Evolutionary conservation across 2,329 filamentous ascomycete genomes (phyloP).

Genomic region (Acephala macrosclerotiorum): DNA sequence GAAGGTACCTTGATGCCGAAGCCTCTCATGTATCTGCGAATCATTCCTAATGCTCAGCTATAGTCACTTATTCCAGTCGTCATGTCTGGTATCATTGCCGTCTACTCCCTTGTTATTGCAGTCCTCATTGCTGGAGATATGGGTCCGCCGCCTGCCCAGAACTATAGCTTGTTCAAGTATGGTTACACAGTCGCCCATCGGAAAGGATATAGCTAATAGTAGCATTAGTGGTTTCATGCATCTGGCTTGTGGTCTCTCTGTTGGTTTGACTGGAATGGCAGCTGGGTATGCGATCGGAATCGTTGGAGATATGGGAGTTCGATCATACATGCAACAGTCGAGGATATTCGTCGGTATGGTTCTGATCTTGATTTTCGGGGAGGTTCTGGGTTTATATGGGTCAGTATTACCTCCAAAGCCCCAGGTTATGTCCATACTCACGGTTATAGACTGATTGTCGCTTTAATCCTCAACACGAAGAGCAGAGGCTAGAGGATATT

Average conservation of each 20-base stretch:
- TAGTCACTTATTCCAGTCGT: constrained; percentile 87
- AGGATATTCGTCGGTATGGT: constrained; percentile 99
- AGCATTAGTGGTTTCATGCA: constrained; percentile 83
- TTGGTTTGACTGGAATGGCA: constrained; percentile 90
- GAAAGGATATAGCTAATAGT: constrained; percentile 18
- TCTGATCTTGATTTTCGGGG: constrained; percentile 96
- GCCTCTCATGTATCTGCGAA: constrained; percentile 6
- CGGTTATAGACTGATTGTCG: constrained; percentile 79
- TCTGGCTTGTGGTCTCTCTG: constrained; percentile 86
- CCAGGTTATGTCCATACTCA: constrained; percentile 22
- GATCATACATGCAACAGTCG: constrained; percentile 95
- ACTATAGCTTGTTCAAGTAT: constrained; percentile 86
- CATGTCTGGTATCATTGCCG: constrained; percentile 99
- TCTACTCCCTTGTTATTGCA: constrained; percentile 96
- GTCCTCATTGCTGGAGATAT: constrained; percentile 95
- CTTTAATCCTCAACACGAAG: constrained; percentile 91
- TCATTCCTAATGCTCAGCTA: constrained; percentile 16
- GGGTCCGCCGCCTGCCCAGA: constrained; percentile 68
- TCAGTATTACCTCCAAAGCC: constrained; percentile 53
- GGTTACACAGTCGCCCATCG: constrained; percentile 42
- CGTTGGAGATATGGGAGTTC: constrained; percentile 92
- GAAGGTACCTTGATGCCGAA: constrained; percentile 66
- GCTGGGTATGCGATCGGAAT: constrained; percentile 97
- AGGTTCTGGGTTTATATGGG: constrained; percentile 97
- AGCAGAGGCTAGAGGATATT: constrained; percentile 39